Base-by-base conservation (phyloP, 2,329 filamentous ascomycete genomes). In the Colletotrichum sp. region DNA sequence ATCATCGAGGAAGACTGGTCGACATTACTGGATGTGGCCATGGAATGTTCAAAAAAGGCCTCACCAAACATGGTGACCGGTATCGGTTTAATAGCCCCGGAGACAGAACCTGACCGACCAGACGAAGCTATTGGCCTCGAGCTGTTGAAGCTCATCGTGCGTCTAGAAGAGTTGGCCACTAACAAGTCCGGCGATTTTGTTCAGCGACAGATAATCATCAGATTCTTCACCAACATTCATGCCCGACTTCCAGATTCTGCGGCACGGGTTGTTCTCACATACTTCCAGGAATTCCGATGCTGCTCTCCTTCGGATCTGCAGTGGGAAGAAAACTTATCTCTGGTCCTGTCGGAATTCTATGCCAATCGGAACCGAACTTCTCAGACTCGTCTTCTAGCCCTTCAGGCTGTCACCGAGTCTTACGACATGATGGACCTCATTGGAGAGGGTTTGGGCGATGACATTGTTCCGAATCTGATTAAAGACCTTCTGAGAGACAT, bases 221-320 rank as follows among this genome's bases (percentile, higher is more conserved):
- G 88, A 24, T 93, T 95, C 79, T 92, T 96, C 77, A 87, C 91
- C 34, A 86, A 88, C 28, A 88, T 94, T 18, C 90, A 93, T 71
- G 85, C 86, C 18, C 88, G 91, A 43, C 87, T 95, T 10, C 92
- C 92, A 7, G 92, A 95, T 80, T 89, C 90, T 6, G 90, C 92
- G 10, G 92, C 90, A 3, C 89, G 89, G 63, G 86, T 93, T 13
- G 89, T 95, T 28, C 88, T 95, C 59, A 89, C 92, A 60, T 92
- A 94, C 81, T 94, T 93, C 78, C 89, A 90, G 71, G 91, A 94
- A 69, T 93, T 94, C 78, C 88, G 93, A 61, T 93, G 92, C 79
- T 94, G 94, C 79, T 93, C 93, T 60, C 94, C 94, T 4, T 94
- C 94, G 0, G 93, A 95, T 79, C 83, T 88, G 63, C 87, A 91